Base-by-base conservation (phyloP, 257 asterid genomes). In the Anisodus tanguticus region DNA sequence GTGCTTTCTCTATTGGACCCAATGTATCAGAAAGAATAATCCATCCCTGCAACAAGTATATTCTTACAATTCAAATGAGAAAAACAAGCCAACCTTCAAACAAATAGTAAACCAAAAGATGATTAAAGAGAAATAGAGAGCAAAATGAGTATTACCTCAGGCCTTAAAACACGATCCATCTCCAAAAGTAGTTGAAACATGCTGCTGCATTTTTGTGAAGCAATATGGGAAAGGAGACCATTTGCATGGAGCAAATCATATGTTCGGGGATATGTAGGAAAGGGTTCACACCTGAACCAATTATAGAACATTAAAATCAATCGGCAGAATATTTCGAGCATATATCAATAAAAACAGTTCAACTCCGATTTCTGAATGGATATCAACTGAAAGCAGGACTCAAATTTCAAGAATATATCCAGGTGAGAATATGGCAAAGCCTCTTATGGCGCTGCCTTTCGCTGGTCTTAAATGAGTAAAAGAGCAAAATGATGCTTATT, bases 191-290 rank as follows among this genome's bases (percentile, higher is more conserved):
- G 88, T 85, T 91, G 88, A 55, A 89, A 76, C 81, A 90, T 76
- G 66, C 90, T 76, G 66, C 90, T 93, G 91, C 99, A 95, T 63
- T 89, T 84, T 64, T 90, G 88, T 64, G 90, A 80, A 77, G 86
- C 89, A 88, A 90, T 82, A 86, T 86, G 94, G 9, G 99, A 90
- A 22, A 95, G 91, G 62, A 94, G 97, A 57, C 94, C 92, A 57
- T 91, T 91, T 78, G 93, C 99, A 8, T 95, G 94, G 86, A 95
- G 95, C 95, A 94, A 88, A 90, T 95, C 99, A 64, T 95, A 95
- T 51, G 99, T 93, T 81, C 99, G 95, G 63, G 99, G 98, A 89
- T 94, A 95, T 58, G 99, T 94, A 82, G 98, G 99, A 87, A 94
- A 95, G 69, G 98, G 97, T 85, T 95, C 98, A 74, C 99, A 95